These are phyloP conservation scores for Annulohypoxylon bovei DNA, from an alignment of 495 filamentous ascomycete species.

Conservation along the genomic window DNA sequence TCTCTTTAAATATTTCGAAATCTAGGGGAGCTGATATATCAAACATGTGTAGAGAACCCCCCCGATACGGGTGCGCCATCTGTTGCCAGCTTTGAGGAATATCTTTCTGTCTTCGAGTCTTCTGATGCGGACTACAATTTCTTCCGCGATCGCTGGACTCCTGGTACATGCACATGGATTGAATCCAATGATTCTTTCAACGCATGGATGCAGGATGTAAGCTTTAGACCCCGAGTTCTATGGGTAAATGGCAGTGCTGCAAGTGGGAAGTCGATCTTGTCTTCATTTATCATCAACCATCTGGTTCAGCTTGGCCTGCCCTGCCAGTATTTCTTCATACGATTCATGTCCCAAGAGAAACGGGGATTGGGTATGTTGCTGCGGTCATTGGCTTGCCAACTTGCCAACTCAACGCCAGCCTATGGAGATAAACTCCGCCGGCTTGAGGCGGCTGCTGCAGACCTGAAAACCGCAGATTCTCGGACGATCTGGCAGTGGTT, in stretches of 20 bases:
- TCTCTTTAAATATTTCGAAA: not conserved
- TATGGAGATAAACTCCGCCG: slow-evolving; percentile 42
- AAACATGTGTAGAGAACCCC: not conserved
- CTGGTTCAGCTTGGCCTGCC: slow-evolving; percentile 29
- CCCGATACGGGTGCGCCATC: not conserved
- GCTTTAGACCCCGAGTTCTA: slow-evolving; percentile 28
- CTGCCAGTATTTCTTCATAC: slow-evolving; percentile 53
- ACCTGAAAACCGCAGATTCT: not conserved
- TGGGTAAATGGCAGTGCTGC: slow-evolving; percentile 48
- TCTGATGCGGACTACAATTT: slow-evolving; percentile 49
- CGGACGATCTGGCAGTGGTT: not conserved
- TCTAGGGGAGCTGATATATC: not conserved
- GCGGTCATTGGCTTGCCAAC: slow-evolving; percentile 48
- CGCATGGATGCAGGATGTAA: slow-evolving; percentile 34
- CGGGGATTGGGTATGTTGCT: slow-evolving; percentile 33
- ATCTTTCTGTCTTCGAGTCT: slow-evolving; percentile 29
- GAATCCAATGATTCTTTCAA: slow-evolving; percentile 32
- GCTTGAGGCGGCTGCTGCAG: slow-evolving; percentile 1
- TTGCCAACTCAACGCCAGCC: slow-evolving; percentile 32
- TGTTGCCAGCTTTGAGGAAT: not conserved
- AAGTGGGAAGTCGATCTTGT: slow-evolving; percentile 52
- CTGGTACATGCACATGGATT: slow-evolving; percentile 53
- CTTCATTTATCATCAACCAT: slow-evolving; percentile 47
- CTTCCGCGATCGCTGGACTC: slow-evolving; percentile 50
- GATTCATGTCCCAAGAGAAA: slow-evolving; percentile 37